Percentiles rank a stretch among this genome's conserved stretches.
Evolutionary conservation across 2,329 filamentous ascomycete genomes (phyloP).

Genomic region (Alternaria arbusti): DNA sequence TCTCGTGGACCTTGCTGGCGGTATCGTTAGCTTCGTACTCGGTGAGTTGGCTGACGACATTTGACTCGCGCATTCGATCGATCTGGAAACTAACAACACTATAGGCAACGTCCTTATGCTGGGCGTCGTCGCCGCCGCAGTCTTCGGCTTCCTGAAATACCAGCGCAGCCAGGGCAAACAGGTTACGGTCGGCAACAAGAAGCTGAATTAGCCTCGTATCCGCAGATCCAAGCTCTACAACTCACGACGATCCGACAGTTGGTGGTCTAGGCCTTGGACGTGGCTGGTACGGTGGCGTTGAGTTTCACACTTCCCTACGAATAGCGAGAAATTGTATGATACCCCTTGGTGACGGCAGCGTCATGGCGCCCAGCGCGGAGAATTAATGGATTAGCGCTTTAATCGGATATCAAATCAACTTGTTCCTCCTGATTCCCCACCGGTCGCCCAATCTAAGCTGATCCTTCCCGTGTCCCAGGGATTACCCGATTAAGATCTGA

Average conservation of each 20-base stretch:
- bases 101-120: conserved; percentile 46
- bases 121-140: conserved; percentile 37
- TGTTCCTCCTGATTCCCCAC: too few relatives aligned
- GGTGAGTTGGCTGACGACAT: conserved; percentile 24
- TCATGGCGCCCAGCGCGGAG: not conserved
- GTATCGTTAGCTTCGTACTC: conserved; percentile 41
- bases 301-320: not conserved
- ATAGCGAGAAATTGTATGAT: conserved; percentile 5
- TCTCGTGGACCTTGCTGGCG: conserved; percentile 42
- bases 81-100: conserved; percentile 9
- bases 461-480: not conserved
- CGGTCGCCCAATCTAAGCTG: not conserved
- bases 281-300: not conserved
- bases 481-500: conserved; percentile 5
- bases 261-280: not conserved
- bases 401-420: not conserved
- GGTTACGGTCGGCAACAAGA: conserved; percentile 47
- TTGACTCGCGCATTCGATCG: not conserved
- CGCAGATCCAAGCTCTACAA: not conserved
- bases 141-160: conserved; percentile 47
- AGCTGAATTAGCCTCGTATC: conserved; percentile 37
- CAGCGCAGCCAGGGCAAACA: conserved; percentile 45
- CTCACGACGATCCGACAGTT: not conserved
- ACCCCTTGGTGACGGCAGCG: not conserved
- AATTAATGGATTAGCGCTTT: not conserved